phyloP scores from a whole-genome alignment of 192 early-diverging fungal species.

The Linnemannia hyalina region DNA sequence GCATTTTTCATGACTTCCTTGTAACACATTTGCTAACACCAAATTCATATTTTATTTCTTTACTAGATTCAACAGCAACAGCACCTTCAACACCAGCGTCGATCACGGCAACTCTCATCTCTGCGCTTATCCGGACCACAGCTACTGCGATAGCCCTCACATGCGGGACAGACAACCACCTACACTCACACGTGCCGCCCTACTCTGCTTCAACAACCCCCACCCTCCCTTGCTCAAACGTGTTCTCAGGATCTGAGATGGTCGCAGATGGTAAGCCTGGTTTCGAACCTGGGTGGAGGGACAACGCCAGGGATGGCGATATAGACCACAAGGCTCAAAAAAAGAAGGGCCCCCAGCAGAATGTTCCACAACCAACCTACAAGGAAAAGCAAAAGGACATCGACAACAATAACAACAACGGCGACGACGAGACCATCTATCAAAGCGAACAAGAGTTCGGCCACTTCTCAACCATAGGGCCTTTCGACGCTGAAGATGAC shows the following conservation, averaged over 20 bases:
- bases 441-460: neutral
- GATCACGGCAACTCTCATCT: slow-evolving; percentile 6
- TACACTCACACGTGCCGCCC: neutral
- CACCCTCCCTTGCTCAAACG: neutral
- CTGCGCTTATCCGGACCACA: slow-evolving; percentile 9
- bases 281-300: neutral
- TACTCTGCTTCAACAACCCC: slow-evolving; percentile 19
- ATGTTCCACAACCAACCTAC: neutral
- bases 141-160: slow-evolving; percentile 14
- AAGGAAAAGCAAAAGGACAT: neutral
- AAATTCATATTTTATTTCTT: too few species aligned
- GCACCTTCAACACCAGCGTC: neutral
- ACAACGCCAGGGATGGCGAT: neutral
- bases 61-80: neutral
- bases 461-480: neutral
- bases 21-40: neutral
- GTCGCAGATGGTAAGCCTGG: neutral
- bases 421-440: neutral
- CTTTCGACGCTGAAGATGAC: neutral
- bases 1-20: neutral
- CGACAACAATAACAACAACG: neutral
- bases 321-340: neutral
- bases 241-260: neutral
- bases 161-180: neutral
- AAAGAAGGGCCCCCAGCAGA: neutral